Conservation (phyloP, 768 basidiomycete genomes). For the Porphyrellus cyaneotinctus region DNA sequence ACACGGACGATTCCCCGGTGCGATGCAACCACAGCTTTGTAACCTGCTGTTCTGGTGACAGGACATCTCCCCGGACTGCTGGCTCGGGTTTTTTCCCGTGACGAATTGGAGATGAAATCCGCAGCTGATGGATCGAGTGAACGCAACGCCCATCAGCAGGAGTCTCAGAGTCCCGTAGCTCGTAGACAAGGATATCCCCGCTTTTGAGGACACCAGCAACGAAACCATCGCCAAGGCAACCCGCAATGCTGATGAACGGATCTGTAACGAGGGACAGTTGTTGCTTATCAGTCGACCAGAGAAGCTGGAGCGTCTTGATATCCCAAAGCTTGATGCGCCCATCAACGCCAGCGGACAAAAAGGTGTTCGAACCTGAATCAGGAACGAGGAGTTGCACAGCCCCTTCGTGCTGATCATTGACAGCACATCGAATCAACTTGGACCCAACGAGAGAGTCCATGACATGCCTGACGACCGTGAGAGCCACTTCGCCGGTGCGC, state of each 20-base stretch:
- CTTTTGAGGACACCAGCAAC: constrained; percentile 50
- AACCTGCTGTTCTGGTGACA: constrained; percentile 5
- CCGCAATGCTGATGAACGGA: constrained; percentile 47
- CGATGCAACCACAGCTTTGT: constrained; percentile 16
- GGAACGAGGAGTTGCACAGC: constrained; percentile 54
- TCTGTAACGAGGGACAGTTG: constrained; percentile 39
- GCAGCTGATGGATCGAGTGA: constrained; percentile 26
- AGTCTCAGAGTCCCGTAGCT: constrained; percentile 34
- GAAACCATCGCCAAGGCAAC: constrained; percentile 39
- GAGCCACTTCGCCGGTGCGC: constrained; percentile 59
- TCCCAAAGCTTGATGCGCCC: constrained; percentile 77
- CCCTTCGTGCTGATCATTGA: constrained; percentile 63
- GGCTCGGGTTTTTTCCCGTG: constrained; percentile 9
- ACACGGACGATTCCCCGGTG: constrained; percentile 1
- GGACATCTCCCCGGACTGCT: background rate
- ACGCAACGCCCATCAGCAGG: constrained; percentile 9
- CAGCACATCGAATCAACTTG: constrained; percentile 44
- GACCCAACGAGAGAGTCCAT: constrained; percentile 53
- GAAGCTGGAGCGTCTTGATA: constrained; percentile 44
- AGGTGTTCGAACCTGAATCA: constrained; percentile 34
- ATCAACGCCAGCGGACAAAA: constrained; percentile 57
- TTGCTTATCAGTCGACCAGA: constrained; percentile 58
- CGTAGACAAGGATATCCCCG: constrained; percentile 58
- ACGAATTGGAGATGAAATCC: constrained; percentile 36
- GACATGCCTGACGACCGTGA: constrained; percentile 52